Evolutionary conservation across 768 basidiomycete genomes (phyloP).

Genomic region (Kondoa subrosea): DNA sequence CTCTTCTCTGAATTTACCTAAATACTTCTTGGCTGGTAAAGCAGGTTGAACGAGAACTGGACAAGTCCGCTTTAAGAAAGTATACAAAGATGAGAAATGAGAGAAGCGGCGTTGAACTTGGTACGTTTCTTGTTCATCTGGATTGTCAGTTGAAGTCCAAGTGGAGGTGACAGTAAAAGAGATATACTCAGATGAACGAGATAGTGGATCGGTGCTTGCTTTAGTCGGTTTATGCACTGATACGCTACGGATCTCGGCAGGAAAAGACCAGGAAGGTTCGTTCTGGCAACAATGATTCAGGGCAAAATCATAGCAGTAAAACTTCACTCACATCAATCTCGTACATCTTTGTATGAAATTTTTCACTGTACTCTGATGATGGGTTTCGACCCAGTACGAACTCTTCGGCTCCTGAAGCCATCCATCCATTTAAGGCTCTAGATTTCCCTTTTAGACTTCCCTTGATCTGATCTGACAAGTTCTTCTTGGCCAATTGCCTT

Average conservation of each 20-base stretch:
- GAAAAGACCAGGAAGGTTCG: background rate
- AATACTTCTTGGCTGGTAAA: background rate
- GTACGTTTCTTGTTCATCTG: background rate
- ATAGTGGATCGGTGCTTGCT: background rate
- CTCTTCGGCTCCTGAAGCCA: background rate
- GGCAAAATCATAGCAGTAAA: too few species aligned
- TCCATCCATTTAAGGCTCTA: background rate
- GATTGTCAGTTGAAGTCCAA: background rate
- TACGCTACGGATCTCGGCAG: background rate
- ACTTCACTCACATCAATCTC: background rate
- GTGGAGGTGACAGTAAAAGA: background rate
- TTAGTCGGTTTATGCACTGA: background rate
- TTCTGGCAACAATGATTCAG: background rate
- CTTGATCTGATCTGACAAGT: background rate
- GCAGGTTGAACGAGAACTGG: background rate
- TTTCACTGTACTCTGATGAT: background rate
- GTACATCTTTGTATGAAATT: background rate
- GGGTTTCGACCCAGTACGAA: background rate
- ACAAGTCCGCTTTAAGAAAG: background rate
- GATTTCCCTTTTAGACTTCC: background rate
- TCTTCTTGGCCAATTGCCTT: background rate
- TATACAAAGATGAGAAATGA: background rate
- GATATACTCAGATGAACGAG: background rate
- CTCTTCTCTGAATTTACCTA: conserved; percentile 3
- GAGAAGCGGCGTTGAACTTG: conserved; percentile 1